These are phyloP conservation scores for Blastomyces silverae DNA, from an alignment of 2,329 filamentous ascomycete species.

Conservation along the genomic window DNA sequence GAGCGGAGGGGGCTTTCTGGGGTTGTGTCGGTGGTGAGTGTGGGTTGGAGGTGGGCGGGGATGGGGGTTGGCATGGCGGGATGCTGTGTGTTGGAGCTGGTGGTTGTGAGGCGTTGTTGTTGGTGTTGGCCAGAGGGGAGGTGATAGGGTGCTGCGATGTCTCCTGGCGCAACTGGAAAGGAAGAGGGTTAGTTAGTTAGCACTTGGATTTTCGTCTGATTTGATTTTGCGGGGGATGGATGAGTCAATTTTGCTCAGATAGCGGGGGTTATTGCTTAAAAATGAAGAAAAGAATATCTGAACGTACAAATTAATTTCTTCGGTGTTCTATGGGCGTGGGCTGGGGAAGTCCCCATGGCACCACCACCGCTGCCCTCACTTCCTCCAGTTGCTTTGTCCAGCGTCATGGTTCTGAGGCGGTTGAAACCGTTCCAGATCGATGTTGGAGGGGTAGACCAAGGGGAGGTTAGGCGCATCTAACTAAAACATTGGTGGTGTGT, in stretches of 20 bases:
- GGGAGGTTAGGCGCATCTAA: constrained; percentile 8
- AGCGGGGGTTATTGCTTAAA: not conserved
- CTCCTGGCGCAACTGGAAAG: constrained; percentile 39
- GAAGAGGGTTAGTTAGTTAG: not conserved
- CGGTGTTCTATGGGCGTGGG: constrained; percentile 26
- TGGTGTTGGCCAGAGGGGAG: not conserved
- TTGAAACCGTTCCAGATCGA: not conserved
- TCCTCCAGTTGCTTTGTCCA: constrained; percentile 4
- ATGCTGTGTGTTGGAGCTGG: constrained; percentile 18
- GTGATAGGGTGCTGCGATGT: constrained; percentile 29
- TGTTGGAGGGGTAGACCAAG: not conserved
- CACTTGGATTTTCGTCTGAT: not conserved
- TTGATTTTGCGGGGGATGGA: not conserved
- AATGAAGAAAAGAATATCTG: not conserved
- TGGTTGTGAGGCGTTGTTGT: constrained; percentile 17
- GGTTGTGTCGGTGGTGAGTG: constrained; percentile 17
- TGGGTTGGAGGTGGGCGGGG: constrained; percentile 18
- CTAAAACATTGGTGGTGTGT: not conserved
- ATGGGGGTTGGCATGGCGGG: constrained; percentile 13
- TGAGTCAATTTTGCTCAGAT: not conserved
- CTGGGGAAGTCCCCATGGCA: constrained; percentile 10
- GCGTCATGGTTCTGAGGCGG: constrained; percentile 12
- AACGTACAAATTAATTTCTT: constrained; percentile 40
- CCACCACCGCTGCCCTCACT: not conserved
- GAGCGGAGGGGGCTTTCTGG: constrained; percentile 23